A percentile compares a stretch with the other conserved stretches of the same genome.
These are phyloP conservation scores for Prunus mongolica DNA, from an alignment of 306 rosid species.

Conservation along the genomic window DNA sequence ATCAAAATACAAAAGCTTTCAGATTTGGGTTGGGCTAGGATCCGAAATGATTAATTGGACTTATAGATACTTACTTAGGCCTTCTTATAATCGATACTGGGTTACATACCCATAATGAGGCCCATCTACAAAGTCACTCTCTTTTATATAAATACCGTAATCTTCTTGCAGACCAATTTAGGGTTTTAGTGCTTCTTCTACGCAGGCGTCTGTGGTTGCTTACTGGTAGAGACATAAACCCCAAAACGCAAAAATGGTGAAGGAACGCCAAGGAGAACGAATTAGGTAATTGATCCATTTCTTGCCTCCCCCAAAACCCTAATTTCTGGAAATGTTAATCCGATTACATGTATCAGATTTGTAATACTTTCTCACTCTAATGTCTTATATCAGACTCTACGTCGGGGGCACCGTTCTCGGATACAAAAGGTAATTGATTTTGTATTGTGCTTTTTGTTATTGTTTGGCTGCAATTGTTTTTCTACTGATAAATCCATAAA, in stretches of 20 bases:
- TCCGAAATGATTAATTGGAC: not conserved
- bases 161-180: not conserved
- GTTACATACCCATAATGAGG: too few relatives aligned
- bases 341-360: not conserved
- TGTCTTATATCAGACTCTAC: slow-evolving; percentile 53
- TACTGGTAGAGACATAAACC: not conserved
- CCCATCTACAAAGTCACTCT: not conserved
- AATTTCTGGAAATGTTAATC: not conserved
- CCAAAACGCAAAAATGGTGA: slow-evolving; percentile 51
- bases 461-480: not conserved
- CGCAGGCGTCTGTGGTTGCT: slow-evolving; percentile 16
- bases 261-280: slow-evolving; percentile 91
- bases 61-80: not conserved
- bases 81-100: not conserved
- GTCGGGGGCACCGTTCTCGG: slow-evolving; percentile 85
- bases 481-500: not conserved
- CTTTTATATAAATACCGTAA: not conserved
- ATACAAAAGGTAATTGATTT: slow-evolving; percentile 67
- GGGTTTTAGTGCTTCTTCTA: slow-evolving; percentile 21
- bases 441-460: not conserved
- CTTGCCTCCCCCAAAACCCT: not conserved
- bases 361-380: not conserved
- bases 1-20: not conserved
- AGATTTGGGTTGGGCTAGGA: not conserved
- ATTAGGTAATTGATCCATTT: slow-evolving; percentile 48